Base-by-base conservation (phyloP, 495 filamentous ascomycete genomes). In the Tirmania nivea region DNA sequence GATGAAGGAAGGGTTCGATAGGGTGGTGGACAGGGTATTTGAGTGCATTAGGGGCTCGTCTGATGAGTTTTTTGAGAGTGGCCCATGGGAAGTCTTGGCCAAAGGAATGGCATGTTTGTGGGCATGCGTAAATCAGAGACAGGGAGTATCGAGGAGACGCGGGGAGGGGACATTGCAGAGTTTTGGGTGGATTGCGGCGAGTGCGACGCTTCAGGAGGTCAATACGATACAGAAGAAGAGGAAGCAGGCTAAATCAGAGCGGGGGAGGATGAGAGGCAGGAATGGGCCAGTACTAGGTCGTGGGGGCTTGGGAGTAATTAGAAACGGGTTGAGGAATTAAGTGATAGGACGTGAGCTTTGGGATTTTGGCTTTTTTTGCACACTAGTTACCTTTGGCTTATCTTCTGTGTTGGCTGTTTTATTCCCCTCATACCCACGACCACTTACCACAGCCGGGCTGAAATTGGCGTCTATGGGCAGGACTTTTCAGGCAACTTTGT, bases 1-100 rank as follows among this genome's bases (percentile, higher is more conserved):
- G 12, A 71, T 87, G 69, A 77, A 73, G 52, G 80, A 84, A 10
- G 74, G 75, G 17, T 81, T 76, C 39, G 70, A 77, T 12, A 63
- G 67, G 3, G 69, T 80, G 47, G 61, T 71, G 0, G 64, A 61
- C 10, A 71, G 63, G 60, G 69, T 71, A 3, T 69, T 72, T 5
- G 55, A 65, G 10, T 65, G 66, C 17, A 78, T 81, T 34, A 66
- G 66, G 8, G 68, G 67, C 17, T 67, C 65, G 12, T 58, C 63
- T 16, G 64, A 63, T 36, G 56, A 45, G 71, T 73, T 54, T 58
- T n/a, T 6, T 19, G 6, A 4, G 1, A 20, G n/a, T 19, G 21
- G 21, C 6, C 14, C 11, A n/a, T 25, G 20, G 14, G 48, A 19
- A 6, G 17, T 69, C 35, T 64, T 78, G 52, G 69, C 68, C 48